These are phyloP conservation scores for Cryphonectria naterciae DNA, from an alignment of 2,329 filamentous ascomycete species.

Conservation along the genomic window DNA sequence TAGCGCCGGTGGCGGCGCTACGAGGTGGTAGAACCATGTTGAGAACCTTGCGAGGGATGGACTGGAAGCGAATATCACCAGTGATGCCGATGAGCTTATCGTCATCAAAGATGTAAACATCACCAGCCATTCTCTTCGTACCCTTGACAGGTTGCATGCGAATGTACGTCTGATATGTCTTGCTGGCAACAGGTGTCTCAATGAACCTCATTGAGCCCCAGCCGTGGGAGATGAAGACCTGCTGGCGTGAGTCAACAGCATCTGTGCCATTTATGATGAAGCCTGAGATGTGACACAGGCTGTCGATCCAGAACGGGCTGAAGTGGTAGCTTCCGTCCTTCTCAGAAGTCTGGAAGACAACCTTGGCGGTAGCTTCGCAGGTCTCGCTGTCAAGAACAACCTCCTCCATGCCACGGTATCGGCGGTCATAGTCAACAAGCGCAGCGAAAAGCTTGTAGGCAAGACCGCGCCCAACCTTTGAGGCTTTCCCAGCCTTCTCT, in stretches of 20 bases:
- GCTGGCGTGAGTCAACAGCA: conserved; percentile 56
- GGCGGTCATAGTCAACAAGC: conserved; percentile 59
- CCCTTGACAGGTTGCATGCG: conserved; percentile 59
- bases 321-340: conserved; percentile 59
- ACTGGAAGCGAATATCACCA: conserved; percentile 67
- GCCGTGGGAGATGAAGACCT: conserved; percentile 63
- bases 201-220: conserved; percentile 59
- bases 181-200: conserved; percentile 48
- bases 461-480: conserved; percentile 74
- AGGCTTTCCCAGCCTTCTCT: conserved; percentile 67
- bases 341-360: conserved; percentile 51
- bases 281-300: conserved; percentile 61
- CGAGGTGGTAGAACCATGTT: conserved; percentile 69
- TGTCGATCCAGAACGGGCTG: conserved; percentile 63
- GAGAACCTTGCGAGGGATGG: conserved; percentile 67
- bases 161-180: conserved; percentile 60
- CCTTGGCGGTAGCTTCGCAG: conserved; percentile 48
- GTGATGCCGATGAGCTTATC: conserved; percentile 53
- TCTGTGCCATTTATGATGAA: conserved; percentile 65
- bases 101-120: conserved; percentile 59
- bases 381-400: conserved; percentile 56
- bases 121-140: conserved; percentile 56
- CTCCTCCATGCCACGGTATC: conserved; percentile 62
- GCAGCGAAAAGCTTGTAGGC: conserved; percentile 72
- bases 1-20: conserved; percentile 46